Base-by-base conservation (phyloP, 2,329 filamentous ascomycete species). In the Penicillium paneum region DNA sequence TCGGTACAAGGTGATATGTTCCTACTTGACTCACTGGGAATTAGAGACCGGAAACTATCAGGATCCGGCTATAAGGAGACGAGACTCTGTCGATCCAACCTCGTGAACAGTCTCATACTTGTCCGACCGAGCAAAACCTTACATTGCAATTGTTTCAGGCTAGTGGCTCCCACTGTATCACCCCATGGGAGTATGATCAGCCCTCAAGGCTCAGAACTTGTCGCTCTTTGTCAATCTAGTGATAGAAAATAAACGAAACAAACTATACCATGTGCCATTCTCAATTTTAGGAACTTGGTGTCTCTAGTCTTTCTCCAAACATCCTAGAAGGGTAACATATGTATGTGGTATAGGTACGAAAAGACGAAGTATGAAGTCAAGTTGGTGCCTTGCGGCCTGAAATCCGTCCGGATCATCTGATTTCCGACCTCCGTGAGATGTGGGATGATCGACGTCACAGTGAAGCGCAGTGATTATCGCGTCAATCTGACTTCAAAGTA, bases 391-490 rank as follows among this genome's bases (percentile, higher is more conserved):
- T 51, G n/a, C n/a, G 1, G 58, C 60, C 58, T 61, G 48, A 61
- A 24, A n/a, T 13, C 28, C 4, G 8, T 1, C 2, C 61, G 57
- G 61, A 59, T 57, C 31, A 64, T 56, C 43, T 32, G 19, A 41
- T 10, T 17, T 47, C 61, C 62, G 55, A 59, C 26, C 12, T 34
- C 44, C 56, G 36, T 35, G 40, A 34, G 50, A 61, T 60, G 63
- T 60, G 60, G 63, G 61, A 61, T 65, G 63, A 65, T 65, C 63
- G 63, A 65, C 63, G 63, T 65, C 62, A 64, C 61, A 28, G 41
- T 43, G 43, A 53, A 59, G 48, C 13, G 41, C 41, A 46, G 21
- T 39, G 41, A 39, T 32, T 38, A 21, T 36, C 41, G 17, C 49
- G 41, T 52, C 49, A 52, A 39, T 38, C 49, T 46, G 49, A 52